Percentiles rank a stretch among this genome's conserved stretches.
These are phyloP conservation scores for Entomortierella beljakovae DNA, from an alignment of 192 early-diverging fungal genomes.

Conservation along the genomic window DNA sequence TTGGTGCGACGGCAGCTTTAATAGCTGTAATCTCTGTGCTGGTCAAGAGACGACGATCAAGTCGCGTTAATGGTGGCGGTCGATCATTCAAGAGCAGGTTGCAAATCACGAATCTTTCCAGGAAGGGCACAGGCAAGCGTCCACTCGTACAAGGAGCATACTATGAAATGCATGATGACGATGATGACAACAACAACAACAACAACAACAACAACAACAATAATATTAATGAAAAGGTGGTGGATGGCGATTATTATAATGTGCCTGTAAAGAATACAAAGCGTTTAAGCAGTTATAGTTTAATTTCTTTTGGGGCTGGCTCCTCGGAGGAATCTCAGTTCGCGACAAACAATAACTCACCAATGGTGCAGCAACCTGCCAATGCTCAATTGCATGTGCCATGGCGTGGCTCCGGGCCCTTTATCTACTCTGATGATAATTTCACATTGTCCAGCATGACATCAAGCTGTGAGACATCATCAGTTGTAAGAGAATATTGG, in stretches of 20 bases:
- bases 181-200: constrained; percentile 19
- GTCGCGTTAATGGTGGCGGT: not conserved
- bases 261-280: not conserved
- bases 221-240: too few species aligned
- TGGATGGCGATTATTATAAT: not conserved
- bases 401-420: not conserved
- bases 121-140: constrained; percentile 9
- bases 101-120: not conserved
- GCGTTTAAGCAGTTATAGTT: not conserved
- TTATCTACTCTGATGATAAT: constrained; percentile 9
- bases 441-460: constrained; percentile 33
- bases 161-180: constrained; percentile 21
- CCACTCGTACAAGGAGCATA: not conserved
- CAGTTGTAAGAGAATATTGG: constrained; percentile 46
- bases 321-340: not conserved
- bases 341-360: not conserved
- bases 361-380: constrained; percentile 8
- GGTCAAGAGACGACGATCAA: constrained; percentile 19
- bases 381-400: not conserved
- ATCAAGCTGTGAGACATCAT: constrained; percentile 23
- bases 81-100: constrained; percentile 2
- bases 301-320: not conserved
- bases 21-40: constrained; percentile 22
- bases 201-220: not conserved
- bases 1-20: constrained; percentile 15